Evolutionary conservation across 192 early-diverging fungal species (phyloP), one percentile per base, ranked within the genome.

Genomic region (Thoreauomyces humboldtii): DNA sequence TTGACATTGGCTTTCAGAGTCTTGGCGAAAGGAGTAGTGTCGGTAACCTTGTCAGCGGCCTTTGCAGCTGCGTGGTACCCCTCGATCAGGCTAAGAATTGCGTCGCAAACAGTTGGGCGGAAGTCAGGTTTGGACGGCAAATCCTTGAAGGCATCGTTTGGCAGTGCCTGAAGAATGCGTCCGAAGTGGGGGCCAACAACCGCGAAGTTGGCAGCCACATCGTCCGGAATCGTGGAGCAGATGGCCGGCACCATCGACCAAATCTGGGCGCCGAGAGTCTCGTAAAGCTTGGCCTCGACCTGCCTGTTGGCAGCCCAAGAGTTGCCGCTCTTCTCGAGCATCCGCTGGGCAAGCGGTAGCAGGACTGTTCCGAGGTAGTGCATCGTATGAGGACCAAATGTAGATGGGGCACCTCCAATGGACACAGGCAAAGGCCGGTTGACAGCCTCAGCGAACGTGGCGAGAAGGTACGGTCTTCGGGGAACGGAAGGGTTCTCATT

Each of bases 391-490:
- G 74, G 70, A 17, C 81, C 75, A 33, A 74, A 79, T 19, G 34
- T 44, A 3, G 28, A 50, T 17, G 63, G 12, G 21, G 60, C 45
- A 7, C 35, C 19, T 14, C 38, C 68, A 21, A 37, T 29, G 22
- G 57, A 50, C 5, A 28, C 21, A 11, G 63, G 53, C 34, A 54
- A 33, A n/a, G 76, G 32, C 70, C 81, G 31, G 86, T 88, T 65
- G 86, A 92, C 69, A 76, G 89, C 59, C 82, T 86, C 67, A 81
- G 79, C 86, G 61, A 97, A 85, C 48, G 92, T 67, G 25, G 95
- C 88, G 57, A 98, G 78, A 34, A 98, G 81, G 82, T 94, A 98
- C 0, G 96, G 92, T 41, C 96, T 86, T 33, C 90, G 88, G 1
- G 72, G 66, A n/a, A 75, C 51, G 48, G 60, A 60, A 22, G 77